Evolutionary conservation across 768 basidiomycete genomes (phyloP), one percentile per base, ranked within the genome.

Genomic region (Tylopilus rubrobrunneus): DNA sequence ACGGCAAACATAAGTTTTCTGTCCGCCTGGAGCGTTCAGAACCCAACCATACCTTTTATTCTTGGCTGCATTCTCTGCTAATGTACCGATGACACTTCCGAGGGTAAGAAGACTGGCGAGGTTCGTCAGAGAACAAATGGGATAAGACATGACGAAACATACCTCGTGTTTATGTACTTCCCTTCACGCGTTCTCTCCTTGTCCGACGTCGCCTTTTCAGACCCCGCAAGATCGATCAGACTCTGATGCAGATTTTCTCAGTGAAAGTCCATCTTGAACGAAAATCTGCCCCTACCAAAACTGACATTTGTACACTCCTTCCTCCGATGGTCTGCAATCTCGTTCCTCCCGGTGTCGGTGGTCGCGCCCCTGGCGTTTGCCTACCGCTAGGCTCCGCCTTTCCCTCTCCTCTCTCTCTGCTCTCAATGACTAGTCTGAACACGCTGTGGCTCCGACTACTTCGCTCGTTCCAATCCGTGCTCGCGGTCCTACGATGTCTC

Each of bases 401-500:
- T 29, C 64, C 81, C 12, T 84, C 85, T 0, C 80, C 83, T 51
- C 85, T 74, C 64, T 86, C 89, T 49, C 91, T 75, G 61, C 89
- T 92, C 70, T 97, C 93, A 47, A 96, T 85, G 0, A 98, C 95
- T 28, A 98, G 80, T 29, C 94, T 76, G 69, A 98, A 97, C 1
- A 98, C 90, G 59, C 89, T 91, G 68, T 98, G 96, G 74, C 92
- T 94, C 33, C 96, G 78, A 66, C 91, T 93, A 73, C 91, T 94
- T 54, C 96, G 74, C 62, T 94, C 89, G 66, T 99, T 99, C 96
- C 96, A 99, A 64, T 99, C 96, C n/a, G 97, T 99, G 61, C 85
- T 90, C 1, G 94, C 95, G 4, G 94, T 97, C 56, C 92, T 77
- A 47, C 96, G 76, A 63, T 92, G 86, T 4, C 87, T 83, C 67